phyloP scores from a whole-genome alignment of 2,329 filamentous ascomycete species.

The Beauveria asiatica region DNA sequence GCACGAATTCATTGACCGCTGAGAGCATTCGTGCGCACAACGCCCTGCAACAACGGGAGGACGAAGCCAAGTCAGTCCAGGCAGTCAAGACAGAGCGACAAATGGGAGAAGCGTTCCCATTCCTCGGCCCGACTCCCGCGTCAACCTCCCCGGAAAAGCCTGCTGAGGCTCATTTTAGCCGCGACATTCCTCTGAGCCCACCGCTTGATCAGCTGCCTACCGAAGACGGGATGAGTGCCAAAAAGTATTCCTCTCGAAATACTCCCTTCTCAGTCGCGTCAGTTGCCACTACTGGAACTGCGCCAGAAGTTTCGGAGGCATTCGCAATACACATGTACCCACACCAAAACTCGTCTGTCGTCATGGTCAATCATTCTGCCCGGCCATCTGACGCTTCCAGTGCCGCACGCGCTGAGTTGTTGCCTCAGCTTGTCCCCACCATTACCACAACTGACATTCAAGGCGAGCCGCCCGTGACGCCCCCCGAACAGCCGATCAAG shows the following conservation, averaged over 20 bases:
- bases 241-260: conserved; percentile 44
- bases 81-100: conserved; percentile 12
- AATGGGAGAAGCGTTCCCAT: conserved; percentile 12
- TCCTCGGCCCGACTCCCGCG: neutral
- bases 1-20: conserved; percentile 46
- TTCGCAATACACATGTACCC: conserved; percentile 53
- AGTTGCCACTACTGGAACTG: conserved; percentile 54
- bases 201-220: conserved; percentile 36
- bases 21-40: conserved; percentile 52
- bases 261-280: conserved; percentile 56
- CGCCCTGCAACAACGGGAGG: conserved; percentile 22
- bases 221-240: conserved; percentile 45
- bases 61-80: conserved; percentile 17
- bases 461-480: conserved; percentile 37
- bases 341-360: conserved; percentile 55
- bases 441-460: conserved; percentile 32
- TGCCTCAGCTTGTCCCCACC: conserved; percentile 23
- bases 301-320: conserved; percentile 54
- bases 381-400: conserved; percentile 40
- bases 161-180: neutral
- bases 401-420: conserved; percentile 18
- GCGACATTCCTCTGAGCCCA: conserved; percentile 20
- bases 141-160: neutral
- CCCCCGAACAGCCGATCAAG: conserved; percentile 40
- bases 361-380: conserved; percentile 49